These are phyloP conservation scores for Myrmaecium sp. DNA, from an alignment of 2,329 filamentous ascomycete species.

Conservation along the genomic window DNA sequence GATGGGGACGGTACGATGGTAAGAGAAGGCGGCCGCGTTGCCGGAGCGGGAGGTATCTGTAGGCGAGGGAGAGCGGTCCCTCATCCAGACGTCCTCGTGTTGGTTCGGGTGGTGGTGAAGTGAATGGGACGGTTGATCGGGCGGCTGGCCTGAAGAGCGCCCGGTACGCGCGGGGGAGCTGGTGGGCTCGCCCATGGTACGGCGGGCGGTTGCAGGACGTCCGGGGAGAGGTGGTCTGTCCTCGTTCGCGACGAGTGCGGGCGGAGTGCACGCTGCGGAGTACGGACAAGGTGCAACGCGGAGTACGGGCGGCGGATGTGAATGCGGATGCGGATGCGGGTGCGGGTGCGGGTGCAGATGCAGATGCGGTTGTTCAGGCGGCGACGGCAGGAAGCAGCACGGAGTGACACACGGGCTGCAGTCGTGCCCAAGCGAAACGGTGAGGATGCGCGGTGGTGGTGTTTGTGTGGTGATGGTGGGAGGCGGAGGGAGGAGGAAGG, in stretches of 20 bases:
- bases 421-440: too few species aligned
- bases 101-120: not conserved
- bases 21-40: conserved; percentile 1
- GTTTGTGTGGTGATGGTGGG: too few species aligned
- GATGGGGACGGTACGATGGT: conserved; percentile 1
- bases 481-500: too few species aligned
- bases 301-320: too few species aligned
- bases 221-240: conserved; percentile 10
- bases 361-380: too few species aligned
- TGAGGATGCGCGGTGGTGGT: too few species aligned
- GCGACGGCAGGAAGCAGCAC: too few species aligned
- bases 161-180: conserved; percentile 3
- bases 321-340: too few species aligned
- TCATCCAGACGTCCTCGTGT: conserved; percentile 1
- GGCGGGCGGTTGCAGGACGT: too few species aligned
- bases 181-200: conserved; percentile 4
- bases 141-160: conserved; percentile 1
- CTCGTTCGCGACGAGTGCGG: conserved; percentile 11
- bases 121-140: not conserved
- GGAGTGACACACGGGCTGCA: too few species aligned
- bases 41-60: conserved; percentile 3
- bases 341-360: too few species aligned
- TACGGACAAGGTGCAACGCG: conserved; percentile 5
- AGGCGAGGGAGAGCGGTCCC: conserved; percentile 2
- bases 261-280: conserved; percentile 9